Percentiles rank a stretch among this genome's conserved stretches.
phyloP scores from a whole-genome alignment of 2,329 filamentous ascomycete genomes.

The Xylaria sp. region DNA sequence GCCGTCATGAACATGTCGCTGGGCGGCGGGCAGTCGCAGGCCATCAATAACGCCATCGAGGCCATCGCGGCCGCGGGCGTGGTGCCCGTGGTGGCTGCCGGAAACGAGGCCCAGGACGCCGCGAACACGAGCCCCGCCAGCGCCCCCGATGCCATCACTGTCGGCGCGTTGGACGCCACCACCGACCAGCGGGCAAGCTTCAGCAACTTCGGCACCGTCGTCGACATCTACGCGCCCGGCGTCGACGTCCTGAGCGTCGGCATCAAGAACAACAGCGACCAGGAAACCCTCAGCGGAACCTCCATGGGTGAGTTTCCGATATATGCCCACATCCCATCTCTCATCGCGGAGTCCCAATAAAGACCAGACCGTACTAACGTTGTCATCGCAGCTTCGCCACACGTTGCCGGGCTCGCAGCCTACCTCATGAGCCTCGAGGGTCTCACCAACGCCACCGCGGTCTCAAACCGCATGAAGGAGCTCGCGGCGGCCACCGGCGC shows the following conservation, averaged over 20 bases:
- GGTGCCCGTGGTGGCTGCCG: slow-evolving; percentile 69
- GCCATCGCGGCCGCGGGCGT: slow-evolving; percentile 61
- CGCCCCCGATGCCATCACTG: slow-evolving; percentile 66
- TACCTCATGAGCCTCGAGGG: slow-evolving; percentile 71
- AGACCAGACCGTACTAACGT: slow-evolving; percentile 35
- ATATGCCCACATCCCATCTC: background rate
- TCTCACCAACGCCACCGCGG: slow-evolving; percentile 57
- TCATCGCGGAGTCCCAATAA: no score
- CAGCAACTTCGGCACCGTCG: slow-evolving; percentile 66
- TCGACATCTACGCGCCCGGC: slow-evolving; percentile 68
- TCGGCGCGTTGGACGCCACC: slow-evolving; percentile 66
- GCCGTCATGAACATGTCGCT: slow-evolving; percentile 74
- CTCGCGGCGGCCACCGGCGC: slow-evolving; percentile 62
- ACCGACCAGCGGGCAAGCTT: slow-evolving; percentile 63
- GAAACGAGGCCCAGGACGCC: slow-evolving; percentile 67
- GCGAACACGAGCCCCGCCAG: slow-evolving; percentile 64
- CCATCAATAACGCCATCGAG: slow-evolving; percentile 67
- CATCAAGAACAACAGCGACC: slow-evolving; percentile 60
- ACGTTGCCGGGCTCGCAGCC: slow-evolving; percentile 74
- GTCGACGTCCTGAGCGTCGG: slow-evolving; percentile 65
- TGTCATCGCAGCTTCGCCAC: slow-evolving; percentile 66
- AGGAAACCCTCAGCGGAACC: slow-evolving; percentile 62
- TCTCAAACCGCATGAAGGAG: slow-evolving; percentile 62
- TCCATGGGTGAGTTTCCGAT: slow-evolving; percentile 61
- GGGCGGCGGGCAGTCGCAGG: slow-evolving; percentile 59